Evolutionary conservation across 2,329 filamentous ascomycete species (phyloP), one percentile per base, ranked within the genome.

Genomic region (Colletotrichum sublineola): DNA sequence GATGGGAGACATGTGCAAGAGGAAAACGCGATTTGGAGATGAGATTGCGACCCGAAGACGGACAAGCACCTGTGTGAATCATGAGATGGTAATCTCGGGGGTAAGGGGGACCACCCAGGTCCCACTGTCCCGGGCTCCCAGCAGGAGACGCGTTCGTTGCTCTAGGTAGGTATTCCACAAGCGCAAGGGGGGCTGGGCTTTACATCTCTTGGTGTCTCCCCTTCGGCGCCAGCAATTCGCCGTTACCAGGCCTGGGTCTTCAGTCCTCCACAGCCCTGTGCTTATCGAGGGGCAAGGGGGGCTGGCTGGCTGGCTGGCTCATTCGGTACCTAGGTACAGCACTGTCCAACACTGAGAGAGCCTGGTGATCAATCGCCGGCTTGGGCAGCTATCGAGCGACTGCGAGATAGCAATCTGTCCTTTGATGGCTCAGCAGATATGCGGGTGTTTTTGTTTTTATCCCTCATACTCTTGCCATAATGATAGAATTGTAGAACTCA

Each of bases 221-320:
- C 29, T n/a, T 55, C 31, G 18, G 18, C 31, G 31, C 15, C 52
- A 56, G 31, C 31, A 36, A 20, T 58, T 60, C 33, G 61, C 58
- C 50, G 33, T 52, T 52, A 31, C 62, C 46, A 40, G 52, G 67
- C 53, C 61, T 53, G 36, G 52, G 52, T 50, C 52, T 29, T 38
- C 68, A 71, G 56, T 62, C 53, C 58, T 55, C 65, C 58, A 46
- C 65, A 72, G 65, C 65, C 65, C 69, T 72, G 65, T 68, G 66
- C 52, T 48, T 9, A 36, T 48, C 20, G 65, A 72, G 60, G 66
- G 53, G 66, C 69, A 57, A 61, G 69, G 53, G 66, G 53, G 60
- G 38, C 29, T 55, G 46, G 31, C 24, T 33, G 58, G 46, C 20
- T 62, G 48, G 36, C 29, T 53, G 44, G 29, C 24, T 20, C 24